Evolutionary conservation across 1,284 basidiomycete species (phyloP).

Genomic region (Garcileccinum viscosum): DNA sequence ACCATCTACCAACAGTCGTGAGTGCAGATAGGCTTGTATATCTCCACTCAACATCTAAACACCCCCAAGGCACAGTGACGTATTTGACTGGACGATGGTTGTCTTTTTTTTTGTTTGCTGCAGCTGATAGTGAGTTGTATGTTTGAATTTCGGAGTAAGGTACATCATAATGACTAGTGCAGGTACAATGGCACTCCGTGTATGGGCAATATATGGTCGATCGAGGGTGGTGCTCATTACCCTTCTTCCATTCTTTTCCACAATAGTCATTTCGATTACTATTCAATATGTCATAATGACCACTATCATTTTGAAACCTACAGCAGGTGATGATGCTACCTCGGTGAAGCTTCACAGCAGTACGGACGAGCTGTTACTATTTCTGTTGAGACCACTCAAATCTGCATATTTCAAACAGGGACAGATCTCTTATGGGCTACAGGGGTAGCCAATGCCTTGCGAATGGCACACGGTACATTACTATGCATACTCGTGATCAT

Average conservation of each 20-base stretch:
- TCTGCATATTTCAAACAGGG: neutral
- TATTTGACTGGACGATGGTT: neutral
- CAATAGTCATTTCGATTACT: neutral
- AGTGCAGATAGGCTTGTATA: neutral
- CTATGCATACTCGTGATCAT: neutral
- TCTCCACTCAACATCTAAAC: neutral
- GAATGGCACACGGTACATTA: neutral
- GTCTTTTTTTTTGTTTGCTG: neutral
- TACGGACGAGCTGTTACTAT: neutral
- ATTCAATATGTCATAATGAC: neutral
- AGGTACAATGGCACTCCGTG: neutral
- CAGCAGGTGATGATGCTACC: neutral
- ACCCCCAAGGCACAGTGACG: neutral
- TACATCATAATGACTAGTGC: neutral
- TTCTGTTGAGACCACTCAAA: neutral
- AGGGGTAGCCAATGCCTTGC: neutral
- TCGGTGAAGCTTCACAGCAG: neutral
- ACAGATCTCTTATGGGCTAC: too few species aligned
- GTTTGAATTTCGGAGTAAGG: neutral
- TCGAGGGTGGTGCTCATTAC: neutral
- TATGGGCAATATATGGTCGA: neutral
- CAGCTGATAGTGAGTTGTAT: neutral
- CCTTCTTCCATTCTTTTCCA: neutral
- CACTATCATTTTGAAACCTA: too few species aligned
- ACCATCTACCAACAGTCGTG: neutral